Evolutionary conservation across 768 basidiomycete species (phyloP).

Genomic region (Cubamyces sp.): DNA sequence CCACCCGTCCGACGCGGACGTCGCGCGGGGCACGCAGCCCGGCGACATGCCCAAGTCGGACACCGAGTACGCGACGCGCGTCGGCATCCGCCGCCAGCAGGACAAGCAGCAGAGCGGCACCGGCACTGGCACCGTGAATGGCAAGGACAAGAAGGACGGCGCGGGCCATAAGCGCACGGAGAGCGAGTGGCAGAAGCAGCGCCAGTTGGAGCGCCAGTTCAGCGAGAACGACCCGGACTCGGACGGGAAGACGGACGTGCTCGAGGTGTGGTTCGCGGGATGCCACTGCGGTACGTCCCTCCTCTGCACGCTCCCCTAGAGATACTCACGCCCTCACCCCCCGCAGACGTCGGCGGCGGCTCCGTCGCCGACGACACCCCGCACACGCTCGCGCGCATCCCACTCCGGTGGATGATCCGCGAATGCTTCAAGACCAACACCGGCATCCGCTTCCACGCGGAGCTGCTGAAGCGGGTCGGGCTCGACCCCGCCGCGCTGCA

Average conservation of each 20-base stretch:
- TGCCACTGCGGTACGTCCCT: conserved; percentile 63
- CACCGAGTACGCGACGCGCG: conserved; percentile 17
- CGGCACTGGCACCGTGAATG: too few relatives aligned
- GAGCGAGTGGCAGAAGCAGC: conserved; percentile 31
- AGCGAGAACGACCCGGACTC: conserved; percentile 36
- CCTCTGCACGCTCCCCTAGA: neutral
- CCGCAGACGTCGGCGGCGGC: conserved; percentile 75
- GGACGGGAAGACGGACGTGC: conserved; percentile 53
- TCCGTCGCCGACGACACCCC: conserved; percentile 58
- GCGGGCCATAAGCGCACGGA: conserved; percentile 29
- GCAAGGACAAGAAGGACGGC: neutral
- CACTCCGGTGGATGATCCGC: conserved; percentile 63
- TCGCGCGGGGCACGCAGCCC: conserved; percentile 48
- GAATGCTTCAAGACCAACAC: conserved; percentile 53
- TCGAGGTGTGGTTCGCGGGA: conserved; percentile 84
- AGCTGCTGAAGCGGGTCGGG: conserved; percentile 37
- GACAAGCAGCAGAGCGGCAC: neutral
- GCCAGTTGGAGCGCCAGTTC: conserved; percentile 45
- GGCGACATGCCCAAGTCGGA: conserved; percentile 50
- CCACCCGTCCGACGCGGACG: conserved; percentile 39
- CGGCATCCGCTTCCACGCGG: conserved; percentile 44
- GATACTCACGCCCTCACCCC: neutral
- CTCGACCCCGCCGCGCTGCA: conserved; percentile 34
- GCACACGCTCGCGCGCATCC: conserved; percentile 68
- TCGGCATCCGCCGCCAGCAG: neutral